phyloP scores from a whole-genome alignment of 1,284 basidiomycete species.

The Marasmius fiardii region DNA sequence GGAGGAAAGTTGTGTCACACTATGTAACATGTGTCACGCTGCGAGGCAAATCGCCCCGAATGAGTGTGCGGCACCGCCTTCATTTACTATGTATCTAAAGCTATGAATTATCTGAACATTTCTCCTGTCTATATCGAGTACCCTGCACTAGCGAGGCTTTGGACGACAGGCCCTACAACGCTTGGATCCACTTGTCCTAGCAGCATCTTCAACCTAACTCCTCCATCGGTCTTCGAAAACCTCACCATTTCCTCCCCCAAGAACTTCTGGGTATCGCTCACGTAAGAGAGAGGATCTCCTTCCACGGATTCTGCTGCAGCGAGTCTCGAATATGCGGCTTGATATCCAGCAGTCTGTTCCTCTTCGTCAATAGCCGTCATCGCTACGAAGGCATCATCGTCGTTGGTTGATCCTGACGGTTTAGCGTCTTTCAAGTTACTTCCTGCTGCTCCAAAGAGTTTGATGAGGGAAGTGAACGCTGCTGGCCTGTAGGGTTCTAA shows the following conservation, averaged over 20 bases:
- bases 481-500: constrained; percentile 47
- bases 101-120: too few relatives aligned
- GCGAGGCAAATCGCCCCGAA: too few relatives aligned
- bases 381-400: constrained; percentile 61
- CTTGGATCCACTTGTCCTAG: constrained; percentile 32
- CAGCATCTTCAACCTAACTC: constrained; percentile 32
- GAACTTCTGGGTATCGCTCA: constrained; percentile 52
- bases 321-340: constrained; percentile 88
- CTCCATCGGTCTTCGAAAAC: constrained; percentile 20
- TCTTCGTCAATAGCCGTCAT: constrained; percentile 85
- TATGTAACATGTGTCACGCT: too few relatives aligned
- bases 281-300: constrained; percentile 59
- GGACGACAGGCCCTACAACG: constrained; percentile 40
- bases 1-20: not conserved
- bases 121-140: constrained; percentile 22
- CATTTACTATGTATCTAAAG: too few relatives aligned
- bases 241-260: constrained; percentile 42
- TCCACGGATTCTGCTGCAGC: constrained; percentile 69
- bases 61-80: too few relatives aligned
- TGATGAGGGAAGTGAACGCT: constrained; percentile 71
- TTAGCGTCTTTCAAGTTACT: constrained; percentile 38
- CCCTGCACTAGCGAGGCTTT: constrained; percentile 36
- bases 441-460: constrained; percentile 74
- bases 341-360: constrained; percentile 87
- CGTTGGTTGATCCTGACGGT: constrained; percentile 20